These are phyloP conservation scores for Tylopilus orsonianus DNA, from an alignment of 1,284 basidiomycete species.

Conservation along the genomic window DNA sequence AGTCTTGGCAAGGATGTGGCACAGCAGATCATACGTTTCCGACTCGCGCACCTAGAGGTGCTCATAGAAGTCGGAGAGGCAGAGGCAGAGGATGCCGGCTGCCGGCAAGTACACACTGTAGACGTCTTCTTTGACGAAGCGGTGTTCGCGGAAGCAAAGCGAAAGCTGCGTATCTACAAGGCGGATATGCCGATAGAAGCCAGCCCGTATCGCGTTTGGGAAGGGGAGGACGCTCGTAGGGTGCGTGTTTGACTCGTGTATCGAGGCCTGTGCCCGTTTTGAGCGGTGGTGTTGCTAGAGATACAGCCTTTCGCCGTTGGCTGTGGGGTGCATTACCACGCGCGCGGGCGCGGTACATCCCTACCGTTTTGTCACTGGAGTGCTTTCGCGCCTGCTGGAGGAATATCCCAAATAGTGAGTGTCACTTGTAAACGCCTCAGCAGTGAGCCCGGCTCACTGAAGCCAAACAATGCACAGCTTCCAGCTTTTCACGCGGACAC, in stretches of 20 bases:
- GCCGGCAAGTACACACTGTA: constrained; percentile 46
- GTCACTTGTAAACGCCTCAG: neutral
- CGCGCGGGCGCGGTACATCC: constrained; percentile 55
- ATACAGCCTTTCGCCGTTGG: constrained; percentile 42
- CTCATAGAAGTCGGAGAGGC: constrained; percentile 48
- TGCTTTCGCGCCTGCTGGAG: constrained; percentile 47
- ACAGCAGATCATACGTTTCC: constrained; percentile 57
- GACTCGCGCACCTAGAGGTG: constrained; percentile 56
- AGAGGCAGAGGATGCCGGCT: constrained; percentile 43
- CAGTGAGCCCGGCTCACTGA: neutral
- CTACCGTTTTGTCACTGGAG: constrained; percentile 55
- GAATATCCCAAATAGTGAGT: constrained; percentile 42
- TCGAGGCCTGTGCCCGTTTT: neutral
- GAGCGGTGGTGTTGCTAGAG: constrained; percentile 30
- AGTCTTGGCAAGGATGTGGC: constrained; percentile 48
- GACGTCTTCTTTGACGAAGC: constrained; percentile 46
- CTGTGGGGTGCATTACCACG: constrained; percentile 49
- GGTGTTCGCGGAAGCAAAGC: constrained; percentile 41
- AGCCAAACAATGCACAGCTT: constrained; percentile 39
- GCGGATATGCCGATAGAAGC: constrained; percentile 48
- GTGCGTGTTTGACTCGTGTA: constrained; percentile 25
- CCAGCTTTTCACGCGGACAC: constrained; percentile 49
- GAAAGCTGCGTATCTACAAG: constrained; percentile 40
- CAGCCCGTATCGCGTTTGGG: constrained; percentile 36
- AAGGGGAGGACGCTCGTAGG: constrained; percentile 36